Base-by-base conservation (phyloP, 371 early-diverging fungal species). In the Mortierella sp. region DNA sequence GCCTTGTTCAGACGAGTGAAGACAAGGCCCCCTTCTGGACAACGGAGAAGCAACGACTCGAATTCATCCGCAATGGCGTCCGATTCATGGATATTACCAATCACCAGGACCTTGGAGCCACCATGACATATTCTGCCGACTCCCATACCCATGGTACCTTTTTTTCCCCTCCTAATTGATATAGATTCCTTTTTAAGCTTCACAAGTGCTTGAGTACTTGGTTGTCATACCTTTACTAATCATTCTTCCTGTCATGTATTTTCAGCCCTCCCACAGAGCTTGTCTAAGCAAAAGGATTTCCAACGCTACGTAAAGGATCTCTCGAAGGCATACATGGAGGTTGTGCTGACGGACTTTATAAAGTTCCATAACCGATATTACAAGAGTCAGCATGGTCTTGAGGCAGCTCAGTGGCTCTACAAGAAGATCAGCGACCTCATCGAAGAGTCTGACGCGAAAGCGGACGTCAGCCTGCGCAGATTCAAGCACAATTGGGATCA, bases 61-160 rank as follows among this genome's bases (percentile, higher is more conserved):
- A 84, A 0, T 88, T 98, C 62, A 77, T 93, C 45, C 88, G 93
- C 22, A 83, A 86, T 6, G 89, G 90, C 28, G 87, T 91, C 63
- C 84, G 85, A 32, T 97, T 92, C 77, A 96, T 97, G 91, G 98
- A 98, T 80, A 90, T 97, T 65, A 98, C 98, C n/a, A 94, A 96
- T 64, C 74, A 86, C 61, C 78, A 78, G 47, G 55, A 55, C 8
- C 55, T 55, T 55, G 55, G 55, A 12, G 55, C 1, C 12, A 9
- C 12, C 1, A 28, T 28, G 2, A 55, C 12, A 14, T 11, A 55
- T 28, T 55, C 55, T 2, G 20, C 24, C 18, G 11, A 11, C 30
- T 55, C 55, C 6, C 9, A 14, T 55, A 26, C 24, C 3, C 28
- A 55, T 55, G 30, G 55, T 55, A 55, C 20, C 24, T 22, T 22